Evolutionary conservation across 257 asterid species (phyloP).

Genomic region (Nicotiana undulata): DNA sequence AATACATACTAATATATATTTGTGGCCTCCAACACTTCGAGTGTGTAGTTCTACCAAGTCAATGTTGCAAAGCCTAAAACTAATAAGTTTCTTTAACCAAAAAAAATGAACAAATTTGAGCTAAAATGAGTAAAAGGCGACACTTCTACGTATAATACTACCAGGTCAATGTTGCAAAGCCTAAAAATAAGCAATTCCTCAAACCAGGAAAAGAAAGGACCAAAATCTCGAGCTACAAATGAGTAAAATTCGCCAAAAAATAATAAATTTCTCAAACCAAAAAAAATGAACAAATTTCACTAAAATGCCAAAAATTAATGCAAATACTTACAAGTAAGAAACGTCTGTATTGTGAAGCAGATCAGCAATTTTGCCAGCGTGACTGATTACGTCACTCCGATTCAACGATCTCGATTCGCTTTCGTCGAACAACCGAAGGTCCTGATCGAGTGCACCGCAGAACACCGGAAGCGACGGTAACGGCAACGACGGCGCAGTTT

Average conservation of each 20-base stretch:
- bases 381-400: constrained; percentile 36
- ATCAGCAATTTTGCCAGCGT: constrained; percentile 62
- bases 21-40: neutral
- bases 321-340: constrained; percentile 75
- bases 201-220: neutral
- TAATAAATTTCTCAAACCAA: neutral
- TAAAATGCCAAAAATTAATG: too few species aligned
- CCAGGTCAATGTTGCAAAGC: neutral
- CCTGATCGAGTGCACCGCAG: constrained; percentile 85
- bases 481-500: constrained; percentile 79
- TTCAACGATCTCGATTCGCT: constrained; percentile 35
- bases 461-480: constrained; percentile 90
- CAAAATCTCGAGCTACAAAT: too few species aligned
- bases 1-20: neutral
- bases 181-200: neutral
- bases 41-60: neutral
- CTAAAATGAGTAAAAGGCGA: neutral
- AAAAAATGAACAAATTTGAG: neutral
- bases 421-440: constrained; percentile 56
- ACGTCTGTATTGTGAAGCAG: constrained; percentile 74
- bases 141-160: neutral
- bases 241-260: neutral
- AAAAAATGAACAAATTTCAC: neutral
- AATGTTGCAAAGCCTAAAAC: neutral
- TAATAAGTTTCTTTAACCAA: neutral